These are phyloP conservation scores for Maudiozyma pseudohumilis DNA, from an alignment of 805 yeast species.

Conservation along the genomic window DNA sequence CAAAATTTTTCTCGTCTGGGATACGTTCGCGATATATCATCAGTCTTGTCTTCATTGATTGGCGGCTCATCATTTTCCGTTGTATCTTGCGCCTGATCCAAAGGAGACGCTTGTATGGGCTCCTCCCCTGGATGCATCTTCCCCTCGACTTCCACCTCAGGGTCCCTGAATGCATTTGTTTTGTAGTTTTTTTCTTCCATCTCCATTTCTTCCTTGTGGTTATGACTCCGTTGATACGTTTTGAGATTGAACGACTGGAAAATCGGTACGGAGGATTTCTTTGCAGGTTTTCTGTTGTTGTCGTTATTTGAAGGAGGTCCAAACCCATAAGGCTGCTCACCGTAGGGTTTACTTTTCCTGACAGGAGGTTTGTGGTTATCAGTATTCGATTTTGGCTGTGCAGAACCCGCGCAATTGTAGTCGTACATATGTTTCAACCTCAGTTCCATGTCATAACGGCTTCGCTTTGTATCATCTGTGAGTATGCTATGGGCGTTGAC, in stretches of 20 bases:
- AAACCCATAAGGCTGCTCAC: conserved; percentile 29
- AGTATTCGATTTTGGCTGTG: background rate
- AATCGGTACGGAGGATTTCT: conserved; percentile 11
- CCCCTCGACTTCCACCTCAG: background rate
- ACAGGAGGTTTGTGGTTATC: conserved; percentile 1
- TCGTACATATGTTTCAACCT: conserved; percentile 12
- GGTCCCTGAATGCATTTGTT: background rate
- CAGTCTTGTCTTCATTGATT: background rate
- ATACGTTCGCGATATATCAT: too few relatives aligned
- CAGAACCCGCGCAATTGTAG: conserved; percentile 9
- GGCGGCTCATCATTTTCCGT: background rate
- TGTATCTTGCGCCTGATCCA: background rate
- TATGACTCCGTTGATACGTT: conserved; percentile 14
- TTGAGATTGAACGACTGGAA: conserved; percentile 24
- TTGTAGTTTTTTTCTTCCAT: background rate
- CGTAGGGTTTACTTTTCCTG: conserved; percentile 23
- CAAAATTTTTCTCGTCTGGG: too few relatives aligned
- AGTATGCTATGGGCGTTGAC: conserved; percentile 26
- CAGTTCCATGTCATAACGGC: conserved; percentile 16
- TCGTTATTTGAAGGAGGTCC: conserved; percentile 10
- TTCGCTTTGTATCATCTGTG: conserved; percentile 17
- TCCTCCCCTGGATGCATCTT: background rate
- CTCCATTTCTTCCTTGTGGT: background rate
- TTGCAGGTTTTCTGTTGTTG: background rate
- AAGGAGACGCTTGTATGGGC: too few relatives aligned